These are phyloP conservation scores for Coprinellus micaceus DNA, from an alignment of 768 basidiomycete genomes.

Conservation along the genomic window DNA sequence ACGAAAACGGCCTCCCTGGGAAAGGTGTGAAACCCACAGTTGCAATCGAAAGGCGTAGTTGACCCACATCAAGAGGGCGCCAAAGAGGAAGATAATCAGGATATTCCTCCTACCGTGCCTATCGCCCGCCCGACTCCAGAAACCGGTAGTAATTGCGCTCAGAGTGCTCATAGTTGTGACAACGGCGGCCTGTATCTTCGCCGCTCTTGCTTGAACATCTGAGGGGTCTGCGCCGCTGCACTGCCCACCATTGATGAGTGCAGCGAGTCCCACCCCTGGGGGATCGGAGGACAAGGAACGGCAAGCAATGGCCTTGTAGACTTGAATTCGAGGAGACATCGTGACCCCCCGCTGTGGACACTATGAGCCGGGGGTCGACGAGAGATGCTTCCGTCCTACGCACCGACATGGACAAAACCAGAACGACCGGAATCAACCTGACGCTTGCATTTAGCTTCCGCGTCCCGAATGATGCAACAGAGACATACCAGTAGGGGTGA, in stretches of 20 bases:
- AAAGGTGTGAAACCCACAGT: conserved; percentile 7
- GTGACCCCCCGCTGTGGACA: conserved; percentile 68
- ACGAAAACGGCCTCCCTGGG: conserved; percentile 75
- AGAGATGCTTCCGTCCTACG: conserved; percentile 19
- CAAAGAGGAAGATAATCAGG: conserved; percentile 60
- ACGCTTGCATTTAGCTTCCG: conserved; percentile 2
- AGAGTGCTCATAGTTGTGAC: conserved; percentile 74
- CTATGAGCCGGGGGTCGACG: conserved; percentile 9
- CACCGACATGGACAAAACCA: conserved; percentile 66
- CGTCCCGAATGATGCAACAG: not conserved
- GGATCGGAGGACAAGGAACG: conserved; percentile 39
- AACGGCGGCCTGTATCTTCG: conserved; percentile 74
- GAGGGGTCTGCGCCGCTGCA: conserved; percentile 32
- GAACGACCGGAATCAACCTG: conserved; percentile 72
- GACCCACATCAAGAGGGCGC: conserved; percentile 70
- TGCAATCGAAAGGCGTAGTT: conserved; percentile 3
- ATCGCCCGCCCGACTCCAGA: conserved; percentile 84
- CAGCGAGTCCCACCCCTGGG: conserved; percentile 13
- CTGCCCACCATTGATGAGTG: conserved; percentile 17
- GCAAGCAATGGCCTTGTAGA: conserved; percentile 77
- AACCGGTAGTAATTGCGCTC: conserved; percentile 78
- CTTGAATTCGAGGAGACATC: conserved; percentile 72
- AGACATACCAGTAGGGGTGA: conserved; percentile 42
- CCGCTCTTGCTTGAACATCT: conserved; percentile 64
- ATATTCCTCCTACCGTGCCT: conserved; percentile 71